Evolutionary conservation across 805 yeast species (phyloP).

Genomic region (Wickerhamiella domercqiae): DNA sequence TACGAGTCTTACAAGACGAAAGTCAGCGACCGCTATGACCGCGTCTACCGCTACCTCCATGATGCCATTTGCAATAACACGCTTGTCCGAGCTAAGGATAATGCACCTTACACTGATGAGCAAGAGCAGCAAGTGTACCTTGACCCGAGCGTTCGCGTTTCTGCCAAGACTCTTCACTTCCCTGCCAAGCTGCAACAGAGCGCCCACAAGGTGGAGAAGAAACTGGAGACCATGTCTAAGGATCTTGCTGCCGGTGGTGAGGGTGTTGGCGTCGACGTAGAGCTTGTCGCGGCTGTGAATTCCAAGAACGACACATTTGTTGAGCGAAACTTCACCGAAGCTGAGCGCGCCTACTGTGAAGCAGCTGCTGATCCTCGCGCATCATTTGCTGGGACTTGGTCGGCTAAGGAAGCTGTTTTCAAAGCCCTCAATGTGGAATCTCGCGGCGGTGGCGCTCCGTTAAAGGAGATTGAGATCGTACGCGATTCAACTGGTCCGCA

Average conservation of each 20-base stretch:
- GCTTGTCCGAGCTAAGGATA: conserved; percentile 81
- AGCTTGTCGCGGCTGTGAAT: conserved; percentile 67
- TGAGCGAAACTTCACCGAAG: conserved; percentile 76
- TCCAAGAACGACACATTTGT: conserved; percentile 80
- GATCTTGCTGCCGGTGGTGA: conserved; percentile 31
- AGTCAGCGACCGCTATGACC: conserved; percentile 70
- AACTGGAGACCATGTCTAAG: conserved; percentile 22
- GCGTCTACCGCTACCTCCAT: conserved; percentile 89
- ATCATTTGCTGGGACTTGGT: conserved; percentile 95
- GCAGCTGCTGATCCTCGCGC: conserved; percentile 67
- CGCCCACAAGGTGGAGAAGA: conserved; percentile 20
- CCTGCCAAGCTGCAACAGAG: conserved; percentile 17
- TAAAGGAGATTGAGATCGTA: conserved; percentile 76
- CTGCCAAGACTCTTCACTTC: conserved; percentile 15
- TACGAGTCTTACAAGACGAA: conserved; percentile 58
- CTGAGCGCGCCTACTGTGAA: conserved; percentile 66
- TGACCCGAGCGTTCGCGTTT: conserved; percentile 84
- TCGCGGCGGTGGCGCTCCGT: conserved; percentile 89
- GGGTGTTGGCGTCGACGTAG: conserved; percentile 95
- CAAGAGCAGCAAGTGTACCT: conserved; percentile 82
- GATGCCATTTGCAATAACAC: conserved; percentile 83
- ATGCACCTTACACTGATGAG: conserved; percentile 83
- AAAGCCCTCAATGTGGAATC: conserved; percentile 81
- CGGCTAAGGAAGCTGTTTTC: conserved; percentile 98
- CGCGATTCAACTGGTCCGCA: conserved; percentile 69